phyloP scores from a whole-genome alignment of 495 filamentous ascomycete species.

The Tetracladium setigerum region DNA sequence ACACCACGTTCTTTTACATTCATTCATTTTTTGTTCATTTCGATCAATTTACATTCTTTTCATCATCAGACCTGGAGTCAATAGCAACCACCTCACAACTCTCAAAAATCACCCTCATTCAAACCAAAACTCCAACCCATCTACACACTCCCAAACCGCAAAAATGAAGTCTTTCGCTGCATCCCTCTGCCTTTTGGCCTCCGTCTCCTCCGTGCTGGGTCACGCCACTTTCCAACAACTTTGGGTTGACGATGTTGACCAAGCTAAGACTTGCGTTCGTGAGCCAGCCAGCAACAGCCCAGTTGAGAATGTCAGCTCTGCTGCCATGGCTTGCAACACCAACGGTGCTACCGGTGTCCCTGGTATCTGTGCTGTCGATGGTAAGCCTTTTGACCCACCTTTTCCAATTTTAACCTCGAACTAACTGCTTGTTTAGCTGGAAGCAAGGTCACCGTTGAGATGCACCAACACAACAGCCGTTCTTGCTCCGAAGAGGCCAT shows the following conservation, averaged over 20 bases:
- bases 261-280: slow-evolving; percentile 40
- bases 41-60: too few relatives aligned
- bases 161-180: slow-evolving; percentile 7
- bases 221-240: slow-evolving; percentile 33
- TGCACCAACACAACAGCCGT: slow-evolving; percentile 41
- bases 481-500: slow-evolving; percentile 37
- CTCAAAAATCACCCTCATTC: too few relatives aligned
- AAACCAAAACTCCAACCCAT: too few relatives aligned
- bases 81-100: too few relatives aligned
- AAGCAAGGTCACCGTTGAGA: slow-evolving; percentile 40
- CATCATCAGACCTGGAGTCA: too few relatives aligned
- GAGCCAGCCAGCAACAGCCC: slow-evolving; percentile 46
- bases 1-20: too few relatives aligned
- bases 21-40: too few relatives aligned
- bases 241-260: slow-evolving; percentile 43
- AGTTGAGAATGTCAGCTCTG: slow-evolving; percentile 39
- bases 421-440: slow-evolving; percentile 32
- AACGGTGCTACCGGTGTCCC: slow-evolving; percentile 7
- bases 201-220: slow-evolving; percentile 3
- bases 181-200: slow-evolving; percentile 8
- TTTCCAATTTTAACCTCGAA: slow-evolving; percentile 2
- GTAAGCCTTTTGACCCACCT: not conserved
- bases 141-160: too few relatives aligned
- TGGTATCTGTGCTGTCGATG: slow-evolving; percentile 21
- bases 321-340: slow-evolving; percentile 22